Conservation (phyloP, 768 basidiomycete genomes). For the Serendipita sp. region DNA sequence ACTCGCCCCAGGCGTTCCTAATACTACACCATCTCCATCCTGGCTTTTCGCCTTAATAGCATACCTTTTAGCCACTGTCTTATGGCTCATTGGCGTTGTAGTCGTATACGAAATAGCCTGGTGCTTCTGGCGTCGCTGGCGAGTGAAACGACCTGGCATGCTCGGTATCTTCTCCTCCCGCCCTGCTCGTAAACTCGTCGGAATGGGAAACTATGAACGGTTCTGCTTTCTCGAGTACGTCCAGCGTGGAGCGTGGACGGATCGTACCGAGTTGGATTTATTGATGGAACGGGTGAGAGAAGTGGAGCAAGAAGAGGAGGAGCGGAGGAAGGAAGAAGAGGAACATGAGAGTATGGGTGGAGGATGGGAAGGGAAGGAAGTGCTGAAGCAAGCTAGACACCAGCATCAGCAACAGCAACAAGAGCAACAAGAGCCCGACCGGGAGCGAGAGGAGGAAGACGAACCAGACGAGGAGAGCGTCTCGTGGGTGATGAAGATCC, state of each 20-base stretch:
- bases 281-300: background rate
- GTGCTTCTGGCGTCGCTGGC: conserved; percentile 18
- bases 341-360: conserved; percentile 1
- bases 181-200: conserved; percentile 55
- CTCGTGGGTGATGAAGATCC: background rate
- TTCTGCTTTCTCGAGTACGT: conserved; percentile 75
- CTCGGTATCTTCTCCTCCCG: conserved; percentile 72
- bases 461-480: background rate
- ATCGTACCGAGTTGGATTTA: background rate
- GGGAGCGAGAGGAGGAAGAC: background rate
- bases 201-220: conserved; percentile 63
- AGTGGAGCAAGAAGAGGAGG: background rate
- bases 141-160: conserved; percentile 51
- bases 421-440: background rate
- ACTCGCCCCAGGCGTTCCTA: conserved; percentile 46
- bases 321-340: background rate
- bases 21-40: conserved; percentile 39
- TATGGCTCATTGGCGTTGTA: conserved; percentile 56
- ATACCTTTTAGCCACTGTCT: conserved; percentile 65
- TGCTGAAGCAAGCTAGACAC: background rate
- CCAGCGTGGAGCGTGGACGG: conserved; percentile 37
- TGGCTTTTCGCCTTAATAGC: conserved; percentile 75
- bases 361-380: background rate
- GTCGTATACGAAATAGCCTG: conserved; percentile 36
- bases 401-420: too few relatives aligned